Percentiles rank a stretch among this genome's conserved stretches.
These are phyloP conservation scores for Trametes pubescens DNA, from an alignment of 1,284 basidiomycete genomes.

Conservation along the genomic window DNA sequence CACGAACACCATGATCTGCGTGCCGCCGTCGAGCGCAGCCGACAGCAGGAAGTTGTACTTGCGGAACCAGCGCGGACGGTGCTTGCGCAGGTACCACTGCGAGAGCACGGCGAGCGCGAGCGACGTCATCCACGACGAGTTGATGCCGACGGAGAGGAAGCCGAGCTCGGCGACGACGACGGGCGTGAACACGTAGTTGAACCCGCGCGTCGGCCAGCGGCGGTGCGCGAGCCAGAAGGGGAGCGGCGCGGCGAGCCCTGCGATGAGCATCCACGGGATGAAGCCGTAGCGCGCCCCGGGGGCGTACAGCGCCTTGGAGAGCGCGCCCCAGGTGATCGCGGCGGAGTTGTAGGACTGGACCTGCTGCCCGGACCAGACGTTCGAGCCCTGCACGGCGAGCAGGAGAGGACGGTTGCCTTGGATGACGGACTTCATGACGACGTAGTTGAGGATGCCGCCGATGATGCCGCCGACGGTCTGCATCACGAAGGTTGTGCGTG, in stretches of 20 bases:
- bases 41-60: slow-evolving; percentile 68
- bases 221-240: slow-evolving; percentile 61
- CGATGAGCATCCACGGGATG: slow-evolving; percentile 61
- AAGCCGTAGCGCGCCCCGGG: slow-evolving; percentile 64
- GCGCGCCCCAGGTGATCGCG: slow-evolving; percentile 80
- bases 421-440: slow-evolving; percentile 42
- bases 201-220: slow-evolving; percentile 53
- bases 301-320: slow-evolving; percentile 74
- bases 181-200: slow-evolving; percentile 57
- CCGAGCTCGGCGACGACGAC: slow-evolving; percentile 53
- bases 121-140: slow-evolving; percentile 53
- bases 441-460: slow-evolving; percentile 41
- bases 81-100: slow-evolving; percentile 41
- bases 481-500: slow-evolving; percentile 64
- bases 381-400: slow-evolving; percentile 52
- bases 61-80: slow-evolving; percentile 54
- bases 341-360: slow-evolving; percentile 54
- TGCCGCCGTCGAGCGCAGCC: slow-evolving; percentile 64
- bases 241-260: slow-evolving; percentile 59
- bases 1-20: slow-evolving; percentile 47
- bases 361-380: slow-evolving; percentile 60
- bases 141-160: slow-evolving; percentile 58
- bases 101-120: slow-evolving; percentile 60
- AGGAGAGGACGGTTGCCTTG: slow-evolving; percentile 37
- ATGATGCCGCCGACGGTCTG: slow-evolving; percentile 60